Evolutionary conservation across 257 asterid genomes (phyloP).

Genomic region (Lycium barbarum): DNA sequence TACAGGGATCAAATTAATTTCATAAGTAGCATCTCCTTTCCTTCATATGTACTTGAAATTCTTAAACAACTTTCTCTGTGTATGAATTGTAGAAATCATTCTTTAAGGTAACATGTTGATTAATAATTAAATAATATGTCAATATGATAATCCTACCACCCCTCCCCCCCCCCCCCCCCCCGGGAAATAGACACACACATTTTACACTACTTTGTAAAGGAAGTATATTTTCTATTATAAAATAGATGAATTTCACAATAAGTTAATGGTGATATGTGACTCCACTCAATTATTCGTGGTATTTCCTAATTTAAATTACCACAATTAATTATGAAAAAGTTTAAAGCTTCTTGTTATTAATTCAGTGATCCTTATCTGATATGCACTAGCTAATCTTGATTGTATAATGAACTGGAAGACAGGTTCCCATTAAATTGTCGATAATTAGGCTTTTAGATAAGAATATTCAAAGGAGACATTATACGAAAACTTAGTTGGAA

Average conservation of each 20-base stretch:
- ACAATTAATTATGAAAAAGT: not conserved
- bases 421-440: not conserved
- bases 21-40: too few species aligned
- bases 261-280: not conserved
- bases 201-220: too few species aligned
- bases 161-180: too few species aligned
- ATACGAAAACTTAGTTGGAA: not conserved
- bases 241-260: not conserved
- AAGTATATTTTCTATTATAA: not conserved
- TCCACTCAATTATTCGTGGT: constrained; percentile 12
- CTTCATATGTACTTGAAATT: too few species aligned
- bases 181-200: too few species aligned
- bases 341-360: not conserved
- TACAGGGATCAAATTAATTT: too few species aligned
- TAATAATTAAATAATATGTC: too few species aligned
- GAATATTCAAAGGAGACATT: not conserved
- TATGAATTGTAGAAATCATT: too few species aligned
- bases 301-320: not conserved
- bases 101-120: too few species aligned
- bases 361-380: not conserved
- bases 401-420: not conserved
- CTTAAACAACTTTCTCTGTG: too few species aligned
- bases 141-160: too few species aligned
- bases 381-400: not conserved
- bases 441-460: not conserved